These are phyloP conservation scores for Cystobasidiopsis lactophilus DNA, from an alignment of 768 basidiomycete species.

Conservation along the genomic window DNA sequence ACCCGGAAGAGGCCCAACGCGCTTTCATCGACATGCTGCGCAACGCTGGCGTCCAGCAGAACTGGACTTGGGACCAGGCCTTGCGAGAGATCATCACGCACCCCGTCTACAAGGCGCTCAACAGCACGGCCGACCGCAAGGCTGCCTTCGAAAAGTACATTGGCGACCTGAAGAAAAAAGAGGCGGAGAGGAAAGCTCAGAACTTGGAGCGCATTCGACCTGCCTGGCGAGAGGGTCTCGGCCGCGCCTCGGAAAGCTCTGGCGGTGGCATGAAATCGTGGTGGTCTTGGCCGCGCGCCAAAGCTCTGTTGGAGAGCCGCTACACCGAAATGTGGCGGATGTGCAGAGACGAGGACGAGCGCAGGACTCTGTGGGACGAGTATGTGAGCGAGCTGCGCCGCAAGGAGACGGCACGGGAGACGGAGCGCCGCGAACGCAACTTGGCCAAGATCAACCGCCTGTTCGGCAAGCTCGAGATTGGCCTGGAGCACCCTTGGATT, in stretches of 20 bases:
- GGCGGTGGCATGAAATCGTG: conserved; percentile 16
- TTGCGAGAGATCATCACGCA: conserved; percentile 97
- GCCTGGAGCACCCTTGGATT: conserved; percentile 34
- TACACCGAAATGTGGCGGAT: conserved; percentile 43
- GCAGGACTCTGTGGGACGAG: conserved; percentile 73
- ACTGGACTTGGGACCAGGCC: conserved; percentile 94
- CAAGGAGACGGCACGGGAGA: conserved; percentile 55
- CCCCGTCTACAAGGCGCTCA: conserved; percentile 82
- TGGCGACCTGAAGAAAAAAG: conserved; percentile 49
- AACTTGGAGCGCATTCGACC: conserved; percentile 69
- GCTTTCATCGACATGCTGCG: conserved; percentile 77
- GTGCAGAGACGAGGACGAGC: conserved; percentile 60
- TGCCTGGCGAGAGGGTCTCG: conserved; percentile 38
- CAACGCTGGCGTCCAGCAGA: conserved; percentile 71
- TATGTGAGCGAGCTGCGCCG: conserved; percentile 66
- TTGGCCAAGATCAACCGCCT: conserved; percentile 61
- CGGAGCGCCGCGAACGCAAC: conserved; percentile 32
- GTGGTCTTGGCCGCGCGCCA: conserved; percentile 19
- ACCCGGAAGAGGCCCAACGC: conserved; percentile 73
- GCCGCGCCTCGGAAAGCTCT: conserved; percentile 1
- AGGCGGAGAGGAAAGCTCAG: conserved; percentile 64
- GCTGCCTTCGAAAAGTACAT: conserved; percentile 85
- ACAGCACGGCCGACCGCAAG: conserved; percentile 85
- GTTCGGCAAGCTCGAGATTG: conserved; percentile 69
- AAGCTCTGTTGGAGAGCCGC: conserved; percentile 50